Base-by-base conservation (phyloP, 2,329 filamentous ascomycete genomes). In the Fusarium sp. region DNA sequence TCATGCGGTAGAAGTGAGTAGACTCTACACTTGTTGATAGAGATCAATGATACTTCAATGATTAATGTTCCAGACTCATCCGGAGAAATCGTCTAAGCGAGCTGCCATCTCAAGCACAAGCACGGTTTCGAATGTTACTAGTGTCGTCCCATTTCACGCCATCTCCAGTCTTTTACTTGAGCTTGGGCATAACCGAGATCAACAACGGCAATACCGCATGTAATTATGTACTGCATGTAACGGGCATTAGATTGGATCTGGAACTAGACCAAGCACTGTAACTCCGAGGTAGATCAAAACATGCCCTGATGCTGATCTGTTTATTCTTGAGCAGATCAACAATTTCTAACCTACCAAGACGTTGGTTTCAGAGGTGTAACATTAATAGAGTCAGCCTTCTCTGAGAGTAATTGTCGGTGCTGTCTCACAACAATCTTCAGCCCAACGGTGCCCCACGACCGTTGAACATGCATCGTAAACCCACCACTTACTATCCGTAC, bases 161-260 rank as follows among this genome's bases (percentile, higher is more conserved):
- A n/a, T 38, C 34, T 15, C 42, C n/a, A 24, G 9, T 27, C 9
- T 42, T 25, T 45, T 8, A 2, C 5, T 46, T 22, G 27, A 38
- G 40, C 60, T 59, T 43, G 65, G 55, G 63, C 63, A 42, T 45
- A 55, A 45, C 53, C 53, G 60, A 64, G 50, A 69, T 70, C 42
- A 51, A 40, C 30, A 47, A 51, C 55, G 25, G 29, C 38, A 29
- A 16, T 38, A 38, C 34, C 34, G 18, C 34, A 38, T 6, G 18
- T n/a, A n/a, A 38, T 38, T 38, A 38, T n/a, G 18, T 4, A 38
- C 34, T 38, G 34, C 34, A 38, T 38, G 34, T 38, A 38, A n/a
- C 34, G 34, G 34, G 18, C 34, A 12, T 38, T 38, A 38, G 34
- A 20, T 46, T 49, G 27, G 66, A 68, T 67, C 62, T 38, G 68